Evolutionary conservation across 2,329 filamentous ascomycete genomes (phyloP).

Genomic region (Fusarium beomiforme): DNA sequence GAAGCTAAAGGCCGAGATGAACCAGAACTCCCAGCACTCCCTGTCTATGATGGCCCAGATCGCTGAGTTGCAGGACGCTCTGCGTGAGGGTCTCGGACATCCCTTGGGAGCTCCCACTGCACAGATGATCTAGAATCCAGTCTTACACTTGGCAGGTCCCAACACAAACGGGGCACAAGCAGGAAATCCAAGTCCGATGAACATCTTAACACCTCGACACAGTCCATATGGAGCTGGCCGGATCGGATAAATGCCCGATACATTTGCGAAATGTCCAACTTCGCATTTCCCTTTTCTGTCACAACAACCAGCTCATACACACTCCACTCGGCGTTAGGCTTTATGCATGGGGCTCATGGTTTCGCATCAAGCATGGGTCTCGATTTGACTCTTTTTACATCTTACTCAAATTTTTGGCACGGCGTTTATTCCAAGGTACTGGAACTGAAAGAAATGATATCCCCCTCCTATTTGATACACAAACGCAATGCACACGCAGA

Average conservation of each 20-base stretch:
- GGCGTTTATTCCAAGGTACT: slow-evolving; percentile 39
- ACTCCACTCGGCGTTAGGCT: slow-evolving; percentile 38
- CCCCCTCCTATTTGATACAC: slow-evolving; percentile 38
- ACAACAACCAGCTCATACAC: background rate
- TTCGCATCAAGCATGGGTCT: slow-evolving; percentile 11
- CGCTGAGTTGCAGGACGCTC: slow-evolving; percentile 55
- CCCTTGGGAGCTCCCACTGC: slow-evolving; percentile 52
- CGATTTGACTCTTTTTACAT: background rate
- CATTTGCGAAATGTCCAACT: background rate
- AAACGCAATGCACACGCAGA: slow-evolving; percentile 24
- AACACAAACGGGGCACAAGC: background rate
- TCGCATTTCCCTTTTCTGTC: background rate
- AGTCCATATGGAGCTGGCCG: background rate
- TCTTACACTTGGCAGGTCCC: background rate
- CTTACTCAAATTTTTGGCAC: slow-evolving; percentile 21
- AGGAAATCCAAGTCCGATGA: background rate
- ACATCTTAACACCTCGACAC: background rate
- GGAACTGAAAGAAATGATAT: slow-evolving; percentile 45
- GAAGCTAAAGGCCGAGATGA: slow-evolving; percentile 62
- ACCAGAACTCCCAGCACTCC: slow-evolving; percentile 59
- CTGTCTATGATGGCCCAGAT: slow-evolving; percentile 61
- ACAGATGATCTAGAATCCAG: slow-evolving; percentile 51
- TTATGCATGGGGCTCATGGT: slow-evolving; percentile 14
- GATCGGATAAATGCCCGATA: slow-evolving; percentile 4
- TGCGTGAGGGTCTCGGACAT: slow-evolving; percentile 49